A percentile compares a stretch with the other conserved stretches of the same genome.
Evolutionary conservation across 148 eudicot genomes (phyloP).

Genomic region (Nepenthes mirabilis): DNA sequence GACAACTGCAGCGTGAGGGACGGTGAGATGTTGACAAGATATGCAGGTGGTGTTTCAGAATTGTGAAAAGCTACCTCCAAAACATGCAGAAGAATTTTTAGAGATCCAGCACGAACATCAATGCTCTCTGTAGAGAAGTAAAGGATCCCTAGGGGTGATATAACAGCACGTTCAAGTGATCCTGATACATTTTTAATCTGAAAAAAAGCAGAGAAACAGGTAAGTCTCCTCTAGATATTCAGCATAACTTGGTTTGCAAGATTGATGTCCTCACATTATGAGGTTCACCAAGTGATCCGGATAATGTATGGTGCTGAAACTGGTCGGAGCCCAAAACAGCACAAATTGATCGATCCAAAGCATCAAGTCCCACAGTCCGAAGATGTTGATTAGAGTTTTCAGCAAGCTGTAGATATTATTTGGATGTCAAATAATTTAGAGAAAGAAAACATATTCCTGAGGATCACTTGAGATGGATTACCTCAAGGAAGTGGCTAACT

Average conservation of each 20-base stretch:
- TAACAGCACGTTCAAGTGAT: conserved; percentile 75
- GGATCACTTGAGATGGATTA: conserved; percentile 9
- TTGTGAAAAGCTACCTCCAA: conserved; percentile 49
- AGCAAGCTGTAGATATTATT: conserved; percentile 58
- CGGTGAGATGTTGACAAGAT: not conserved
- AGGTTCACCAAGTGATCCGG: conserved; percentile 27
- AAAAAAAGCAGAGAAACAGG: conserved; percentile 5
- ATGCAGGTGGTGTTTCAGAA: conserved; percentile 4
- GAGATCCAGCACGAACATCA: conserved; percentile 81
- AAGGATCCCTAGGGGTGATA: conserved; percentile 71
- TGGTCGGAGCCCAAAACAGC: conserved; percentile 87
- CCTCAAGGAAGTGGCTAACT: conserved; percentile 85
- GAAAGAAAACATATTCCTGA: not conserved
- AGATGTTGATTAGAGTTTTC: conserved; percentile 59
- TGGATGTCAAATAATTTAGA: conserved; percentile 5
- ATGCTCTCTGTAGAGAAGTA: conserved; percentile 56
- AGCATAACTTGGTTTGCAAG: not conserved
- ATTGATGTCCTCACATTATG: conserved; percentile 24
- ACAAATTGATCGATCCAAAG: conserved; percentile 82
- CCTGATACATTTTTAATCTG: conserved; percentile 37
- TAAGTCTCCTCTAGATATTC: too few species aligned
- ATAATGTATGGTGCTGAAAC: conserved; percentile 41
- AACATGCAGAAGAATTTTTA: conserved; percentile 91
- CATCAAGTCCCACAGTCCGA: conserved; percentile 74
- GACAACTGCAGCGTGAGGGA: conserved; percentile 4